Evolutionary conservation across 306 rosid species (phyloP).

Genomic region (Dalbergia oliveri): DNA sequence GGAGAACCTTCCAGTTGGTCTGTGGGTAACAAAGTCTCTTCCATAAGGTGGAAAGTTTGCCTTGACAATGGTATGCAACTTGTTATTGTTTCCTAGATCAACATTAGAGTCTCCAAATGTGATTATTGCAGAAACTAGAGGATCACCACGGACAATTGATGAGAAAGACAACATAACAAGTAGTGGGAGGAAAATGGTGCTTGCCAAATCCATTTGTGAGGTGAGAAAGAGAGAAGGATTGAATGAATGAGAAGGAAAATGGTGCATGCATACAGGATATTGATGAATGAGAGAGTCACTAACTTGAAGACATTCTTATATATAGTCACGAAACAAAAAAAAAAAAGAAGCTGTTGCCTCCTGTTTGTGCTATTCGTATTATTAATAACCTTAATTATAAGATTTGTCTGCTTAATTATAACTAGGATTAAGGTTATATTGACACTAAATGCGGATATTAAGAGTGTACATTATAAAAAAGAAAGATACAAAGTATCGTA

Average conservation of each 20-base stretch:
- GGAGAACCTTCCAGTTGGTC: conserved; percentile 76
- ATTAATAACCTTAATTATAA: no score
- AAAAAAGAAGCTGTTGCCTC: no score
- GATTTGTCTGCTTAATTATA: no score
- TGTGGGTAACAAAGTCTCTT: conserved; percentile 68
- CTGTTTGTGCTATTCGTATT: no score
- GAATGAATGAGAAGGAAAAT: not conserved
- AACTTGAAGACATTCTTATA: no score
- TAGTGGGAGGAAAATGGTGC: conserved; percentile 39
- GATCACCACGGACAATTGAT: conserved; percentile 49
- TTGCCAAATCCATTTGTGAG: conserved; percentile 48
- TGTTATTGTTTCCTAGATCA: conserved; percentile 70
- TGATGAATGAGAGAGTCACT: not conserved
- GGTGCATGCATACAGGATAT: not conserved
- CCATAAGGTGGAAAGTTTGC: conserved; percentile 75
- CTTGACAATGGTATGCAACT: conserved; percentile 57
- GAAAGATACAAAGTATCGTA: no score
- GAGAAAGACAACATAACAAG: conserved; percentile 47
- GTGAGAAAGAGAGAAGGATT: no score
- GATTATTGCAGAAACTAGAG: conserved; percentile 69
- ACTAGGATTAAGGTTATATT: no score
- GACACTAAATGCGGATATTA: no score
- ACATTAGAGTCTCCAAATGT: conserved; percentile 76
- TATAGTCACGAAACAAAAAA: no score
- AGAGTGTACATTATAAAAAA: no score